A percentile compares a stretch with the other conserved stretches of the same genome.
Conservation (phyloP, 805 yeast genomes). For the Suhomyces pyralidae region DNA sequence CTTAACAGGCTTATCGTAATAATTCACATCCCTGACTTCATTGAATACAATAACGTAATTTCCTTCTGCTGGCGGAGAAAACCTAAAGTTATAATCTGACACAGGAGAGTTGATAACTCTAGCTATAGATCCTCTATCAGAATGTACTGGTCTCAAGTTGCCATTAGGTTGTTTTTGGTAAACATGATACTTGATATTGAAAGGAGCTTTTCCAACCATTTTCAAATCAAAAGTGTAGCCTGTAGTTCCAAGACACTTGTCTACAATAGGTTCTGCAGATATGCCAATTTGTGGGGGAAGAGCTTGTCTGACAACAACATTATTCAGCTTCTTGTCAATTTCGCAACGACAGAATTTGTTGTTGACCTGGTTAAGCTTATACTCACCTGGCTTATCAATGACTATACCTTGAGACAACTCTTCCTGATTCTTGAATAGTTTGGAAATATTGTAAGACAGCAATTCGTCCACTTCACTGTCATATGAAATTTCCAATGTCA, state of each 20-base stretch:
- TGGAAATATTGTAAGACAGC: slow-evolving; percentile 12
- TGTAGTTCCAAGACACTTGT: slow-evolving; percentile 88
- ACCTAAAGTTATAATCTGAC: slow-evolving; percentile 43
- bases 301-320: slow-evolving; percentile 35
- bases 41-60: slow-evolving; percentile 71
- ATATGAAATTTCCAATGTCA: slow-evolving; percentile 25
- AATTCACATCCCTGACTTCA: slow-evolving; percentile 54
- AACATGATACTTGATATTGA: slow-evolving; percentile 59
- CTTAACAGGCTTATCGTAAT: slow-evolving; percentile 46
- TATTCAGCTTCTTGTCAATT: slow-evolving; percentile 36
- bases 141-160: slow-evolving; percentile 28
- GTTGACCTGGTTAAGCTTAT: slow-evolving; percentile 49
- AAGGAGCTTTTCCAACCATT: slow-evolving; percentile 80
- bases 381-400: slow-evolving; percentile 63
- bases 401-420: slow-evolving; percentile 30
- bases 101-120: slow-evolving; percentile 28
- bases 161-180: slow-evolving; percentile 43
- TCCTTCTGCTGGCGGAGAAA: slow-evolving; percentile 80
- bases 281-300: slow-evolving; percentile 41
- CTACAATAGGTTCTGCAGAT: slow-evolving; percentile 61
- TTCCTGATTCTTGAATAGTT: slow-evolving; percentile 19
- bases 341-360: slow-evolving; percentile 69
- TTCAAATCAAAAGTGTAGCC: slow-evolving; percentile 69
- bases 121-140: slow-evolving; percentile 27
- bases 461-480: not conserved